Conservation (phyloP, 257 asterid genomes). For the Jasminum sambac region DNA sequence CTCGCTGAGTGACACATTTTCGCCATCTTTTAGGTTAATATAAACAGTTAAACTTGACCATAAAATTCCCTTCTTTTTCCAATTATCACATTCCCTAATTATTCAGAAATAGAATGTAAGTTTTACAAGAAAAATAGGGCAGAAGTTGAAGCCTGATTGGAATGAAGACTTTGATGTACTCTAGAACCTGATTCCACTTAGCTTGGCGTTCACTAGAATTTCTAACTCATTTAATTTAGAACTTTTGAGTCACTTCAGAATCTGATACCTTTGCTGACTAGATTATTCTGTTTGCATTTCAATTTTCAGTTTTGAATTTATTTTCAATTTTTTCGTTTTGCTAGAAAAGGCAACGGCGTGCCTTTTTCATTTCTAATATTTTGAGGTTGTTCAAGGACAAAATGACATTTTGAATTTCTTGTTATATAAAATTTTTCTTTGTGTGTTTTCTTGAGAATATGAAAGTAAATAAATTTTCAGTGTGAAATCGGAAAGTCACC, state of each 20-base stretch:
- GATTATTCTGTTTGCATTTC: not conserved
- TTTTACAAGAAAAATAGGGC: too few species aligned
- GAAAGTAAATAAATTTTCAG: too few species aligned
- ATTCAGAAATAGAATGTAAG: not conserved
- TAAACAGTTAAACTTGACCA: not conserved
- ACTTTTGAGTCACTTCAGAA: not conserved
- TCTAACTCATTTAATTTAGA: not conserved
- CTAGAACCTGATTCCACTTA: conserved; percentile 20
- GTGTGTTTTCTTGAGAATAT: too few species aligned
- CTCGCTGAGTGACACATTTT: too few species aligned
- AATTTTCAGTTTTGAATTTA: too few species aligned
- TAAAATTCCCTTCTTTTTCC: not conserved
- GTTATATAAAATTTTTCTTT: too few species aligned
- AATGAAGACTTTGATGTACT: not conserved
- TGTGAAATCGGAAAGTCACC: not conserved
- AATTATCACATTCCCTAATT: not conserved
- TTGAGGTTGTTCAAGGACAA: too few species aligned
- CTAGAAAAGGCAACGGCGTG: too few species aligned
- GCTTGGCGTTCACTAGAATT: not conserved
- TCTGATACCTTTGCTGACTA: not conserved
- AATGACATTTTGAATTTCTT: too few species aligned
- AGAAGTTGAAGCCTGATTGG: not conserved
- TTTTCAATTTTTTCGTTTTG: too few species aligned
- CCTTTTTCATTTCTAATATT: too few species aligned
- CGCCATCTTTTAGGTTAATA: too few species aligned